Evolutionary conservation across 1,284 basidiomycete genomes (phyloP), one percentile per base, ranked within the genome.

Genomic region (Austroboletus sp.): DNA sequence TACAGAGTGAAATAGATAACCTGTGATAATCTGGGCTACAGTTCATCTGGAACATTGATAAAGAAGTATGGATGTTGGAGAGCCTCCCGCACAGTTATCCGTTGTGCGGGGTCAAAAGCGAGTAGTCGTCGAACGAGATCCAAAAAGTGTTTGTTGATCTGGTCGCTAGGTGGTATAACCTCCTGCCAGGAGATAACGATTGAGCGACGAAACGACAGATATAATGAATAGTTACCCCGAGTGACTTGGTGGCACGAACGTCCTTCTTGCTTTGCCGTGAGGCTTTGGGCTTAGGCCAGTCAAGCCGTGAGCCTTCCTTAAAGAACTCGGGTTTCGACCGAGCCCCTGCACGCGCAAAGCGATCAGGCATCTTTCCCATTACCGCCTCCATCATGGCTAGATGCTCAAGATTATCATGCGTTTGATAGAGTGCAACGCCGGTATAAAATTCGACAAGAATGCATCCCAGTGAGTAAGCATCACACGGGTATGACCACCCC

Each of bases 381-480:
- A 98, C 96, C 55, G 89, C 84, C 67, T 98, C 94, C 96, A 99
- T 99, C 96, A 98, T 99, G 35, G 96, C 96, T 6, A 99, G 80
- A 66, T 99, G 96, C 64, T 98, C 96, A 10, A 98, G 78, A 65
- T 98, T 98, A 70, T 98, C 95, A 63, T 98, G 95, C 0, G 96
- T 98, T 68, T 98, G 96, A 72, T 98, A 99, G 26, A 98, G 76
- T 4, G 96, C 96, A 37, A 95, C 84, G 29, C 96, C 96, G 3
- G 96, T 99, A 70, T 85, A 96, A 65, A 99, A 98, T 67, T 99
- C 96, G 51, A 99, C 92, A 12, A 99, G 80, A 57, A 99, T 99
- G 70, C 96, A 99, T 6, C 96, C 96, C 44, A 99, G 79, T 10
- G 96, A 98, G 73, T 97, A 99, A 23, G 89, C 91, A 69, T 99